Evolutionary conservation across 148 eudicot genomes (phyloP).

Genomic region (Suaeda aralocaspica): DNA sequence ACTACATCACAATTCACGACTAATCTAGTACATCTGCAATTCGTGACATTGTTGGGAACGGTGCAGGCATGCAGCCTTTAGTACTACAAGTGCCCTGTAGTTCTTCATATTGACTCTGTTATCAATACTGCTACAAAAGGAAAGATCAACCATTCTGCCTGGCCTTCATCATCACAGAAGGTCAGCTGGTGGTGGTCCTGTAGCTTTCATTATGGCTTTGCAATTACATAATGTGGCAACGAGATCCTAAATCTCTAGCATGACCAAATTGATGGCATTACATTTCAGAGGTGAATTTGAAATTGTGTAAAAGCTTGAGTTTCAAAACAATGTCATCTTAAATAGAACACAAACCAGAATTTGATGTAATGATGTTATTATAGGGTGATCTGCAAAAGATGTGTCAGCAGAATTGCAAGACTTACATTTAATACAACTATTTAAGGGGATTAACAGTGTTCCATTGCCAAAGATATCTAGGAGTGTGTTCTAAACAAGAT

Average conservation of each 20-base stretch:
- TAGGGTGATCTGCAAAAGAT: neutral
- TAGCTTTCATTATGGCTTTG: conserved; percentile 6
- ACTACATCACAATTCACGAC: neutral
- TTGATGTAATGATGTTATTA: neutral
- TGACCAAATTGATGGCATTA: neutral
- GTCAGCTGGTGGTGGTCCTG: conserved; percentile 12
- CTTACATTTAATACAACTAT: neutral
- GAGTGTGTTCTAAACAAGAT: conserved; percentile 3
- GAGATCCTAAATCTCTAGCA: neutral
- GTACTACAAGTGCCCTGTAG: conserved; percentile 13
- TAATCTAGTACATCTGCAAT: neutral
- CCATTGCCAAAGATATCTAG: neutral
- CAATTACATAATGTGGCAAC: neutral
- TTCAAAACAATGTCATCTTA: neutral
- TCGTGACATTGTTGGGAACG: neutral
- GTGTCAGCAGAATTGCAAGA: neutral
- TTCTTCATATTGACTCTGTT: conserved; percentile 18
- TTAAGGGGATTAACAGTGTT: neutral
- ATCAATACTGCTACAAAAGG: conserved; percentile 3
- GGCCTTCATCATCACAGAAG: neutral
- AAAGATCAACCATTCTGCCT: conserved; percentile 1
- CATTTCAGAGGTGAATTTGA: conserved; percentile 3
- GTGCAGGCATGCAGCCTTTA: conserved; percentile 6
- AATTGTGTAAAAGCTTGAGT: neutral
- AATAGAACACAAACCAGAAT: neutral